These are phyloP conservation scores for Grigorovia yakushimaensis DNA, from an alignment of 805 yeast species.

Conservation along the genomic window DNA sequence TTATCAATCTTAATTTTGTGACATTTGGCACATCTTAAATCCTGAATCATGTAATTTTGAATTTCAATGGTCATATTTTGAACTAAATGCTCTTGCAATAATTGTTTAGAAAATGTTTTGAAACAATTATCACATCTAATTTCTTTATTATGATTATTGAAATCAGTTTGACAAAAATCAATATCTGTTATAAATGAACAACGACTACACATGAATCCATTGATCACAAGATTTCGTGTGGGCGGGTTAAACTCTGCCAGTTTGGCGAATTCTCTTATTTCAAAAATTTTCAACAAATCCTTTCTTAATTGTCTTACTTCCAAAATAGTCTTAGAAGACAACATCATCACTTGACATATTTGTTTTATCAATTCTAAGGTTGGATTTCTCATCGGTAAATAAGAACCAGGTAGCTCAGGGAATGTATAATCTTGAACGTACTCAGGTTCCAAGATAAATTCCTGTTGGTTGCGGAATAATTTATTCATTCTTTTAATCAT, in stretches of 20 bases:
- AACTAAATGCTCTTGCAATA: constrained; percentile 72
- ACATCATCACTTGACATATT: constrained; percentile 58
- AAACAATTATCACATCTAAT: constrained; percentile 65
- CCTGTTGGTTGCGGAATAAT: constrained; percentile 59
- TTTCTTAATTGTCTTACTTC: constrained; percentile 71
- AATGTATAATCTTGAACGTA: constrained; percentile 56
- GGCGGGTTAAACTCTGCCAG: constrained; percentile 70
- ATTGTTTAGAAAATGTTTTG: constrained; percentile 50
- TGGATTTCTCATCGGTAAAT: constrained; percentile 52
- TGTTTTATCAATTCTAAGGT: constrained; percentile 70
- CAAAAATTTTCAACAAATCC: constrained; percentile 62
- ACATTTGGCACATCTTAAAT: constrained; percentile 73
- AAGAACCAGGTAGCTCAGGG: constrained; percentile 71
- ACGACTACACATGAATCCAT: constrained; percentile 65
- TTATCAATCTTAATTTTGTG: constrained; percentile 53
- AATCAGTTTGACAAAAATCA: constrained; percentile 70
- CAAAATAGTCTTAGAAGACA: constrained; percentile 53
- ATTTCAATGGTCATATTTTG: constrained; percentile 47
- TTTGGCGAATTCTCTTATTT: constrained; percentile 73
- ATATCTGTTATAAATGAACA: constrained; percentile 69
- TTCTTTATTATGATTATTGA: constrained; percentile 15
- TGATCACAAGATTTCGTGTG: constrained; percentile 53
- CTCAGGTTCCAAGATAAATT: constrained; percentile 57
- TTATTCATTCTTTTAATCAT: constrained; percentile 56
- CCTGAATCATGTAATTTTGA: constrained; percentile 66